Base-by-base conservation (phyloP, 371 early-diverging fungal species). In the Smittium culicis region DNA sequence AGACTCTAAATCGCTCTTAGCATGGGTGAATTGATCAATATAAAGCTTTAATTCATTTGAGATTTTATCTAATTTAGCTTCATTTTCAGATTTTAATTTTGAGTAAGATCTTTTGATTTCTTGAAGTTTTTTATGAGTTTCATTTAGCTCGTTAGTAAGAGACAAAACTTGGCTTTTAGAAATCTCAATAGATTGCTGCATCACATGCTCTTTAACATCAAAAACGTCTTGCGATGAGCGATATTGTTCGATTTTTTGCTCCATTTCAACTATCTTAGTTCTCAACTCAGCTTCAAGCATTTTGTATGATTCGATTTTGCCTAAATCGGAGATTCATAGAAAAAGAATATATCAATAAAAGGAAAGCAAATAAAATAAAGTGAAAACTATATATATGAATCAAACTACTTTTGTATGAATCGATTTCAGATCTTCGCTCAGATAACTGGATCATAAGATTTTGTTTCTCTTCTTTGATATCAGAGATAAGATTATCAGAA, bases 81-180 rank as follows among this genome's bases (percentile, higher is more conserved):
- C 68, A 32, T 79, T 74, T 29, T 78, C 77, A 0, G 74, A 45
- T 64, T 78, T 76, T 24, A 79, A 69, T 66, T 69, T 68, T 2
- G 35, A 29, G 3, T 25, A 24, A 25, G 17, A 25, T 45, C 25
- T 64, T 29, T 30, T 34, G n/a, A 35, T 45, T 28, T 35, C 28
- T 69, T 77, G 77, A 66, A 73, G 56, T 59, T 73, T 69, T 0
- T 70, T 45, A 35, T 77, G 77, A 34, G 72, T 67, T 35, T 66
- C 69, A 8, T 68, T 70, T 34, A 85, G 77, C 68, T 86, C 85
- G 25, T 73, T 73, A 69, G 76, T 79, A n/a, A 83, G 74, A 82
- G 84, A 85, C 31, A 72, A 75, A 30, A 66, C 71, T 62, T 80
- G 77, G 67, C 73, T 76, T 61, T 74, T 69, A 25, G 76, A 67